Evolutionary conservation across 768 basidiomycete genomes (phyloP).

Genomic region (Russula compacta): DNA sequence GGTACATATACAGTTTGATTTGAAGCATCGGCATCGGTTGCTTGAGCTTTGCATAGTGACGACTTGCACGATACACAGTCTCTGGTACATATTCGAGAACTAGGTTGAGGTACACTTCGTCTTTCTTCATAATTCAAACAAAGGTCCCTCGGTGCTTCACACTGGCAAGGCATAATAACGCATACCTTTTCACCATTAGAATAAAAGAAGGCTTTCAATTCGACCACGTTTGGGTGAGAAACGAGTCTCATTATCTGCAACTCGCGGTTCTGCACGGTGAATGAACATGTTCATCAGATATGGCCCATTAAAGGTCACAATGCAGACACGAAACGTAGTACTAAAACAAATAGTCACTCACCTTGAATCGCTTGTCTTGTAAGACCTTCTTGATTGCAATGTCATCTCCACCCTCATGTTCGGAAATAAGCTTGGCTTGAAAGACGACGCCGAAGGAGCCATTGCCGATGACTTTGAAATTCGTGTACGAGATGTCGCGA

Average conservation of each 20-base stretch:
- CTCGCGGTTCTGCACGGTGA: constrained; percentile 77
- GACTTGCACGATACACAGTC: constrained; percentile 97
- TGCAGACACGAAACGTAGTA: not conserved
- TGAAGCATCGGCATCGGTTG: constrained; percentile 99
- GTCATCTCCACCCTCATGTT: constrained; percentile 60
- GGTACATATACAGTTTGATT: constrained; percentile 99
- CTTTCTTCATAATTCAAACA: constrained; percentile 56
- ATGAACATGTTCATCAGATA: not conserved
- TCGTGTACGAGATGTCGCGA: constrained; percentile 85
- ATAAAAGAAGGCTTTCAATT: constrained; percentile 97
- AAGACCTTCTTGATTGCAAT: constrained; percentile 99
- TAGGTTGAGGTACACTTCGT: constrained; percentile 99
- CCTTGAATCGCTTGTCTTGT: constrained; percentile 99
- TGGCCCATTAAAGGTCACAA: not conserved
- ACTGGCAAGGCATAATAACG: constrained; percentile 4
- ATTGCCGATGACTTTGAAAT: constrained; percentile 97
- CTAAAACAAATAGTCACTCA: constrained; percentile 30
- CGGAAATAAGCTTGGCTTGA: constrained; percentile 77
- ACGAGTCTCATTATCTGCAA: constrained; percentile 98
- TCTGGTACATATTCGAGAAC: constrained; percentile 99
- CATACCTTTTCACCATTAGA: constrained; percentile 97
- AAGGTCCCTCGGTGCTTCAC: not conserved
- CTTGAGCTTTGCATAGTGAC: constrained; percentile 99
- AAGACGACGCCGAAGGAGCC: constrained; percentile 99
- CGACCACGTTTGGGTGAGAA: constrained; percentile 95